Percentiles rank a stretch among this genome's conserved stretches.
Conservation (phyloP, 306 rosid genomes). For the Quercus alba region DNA sequence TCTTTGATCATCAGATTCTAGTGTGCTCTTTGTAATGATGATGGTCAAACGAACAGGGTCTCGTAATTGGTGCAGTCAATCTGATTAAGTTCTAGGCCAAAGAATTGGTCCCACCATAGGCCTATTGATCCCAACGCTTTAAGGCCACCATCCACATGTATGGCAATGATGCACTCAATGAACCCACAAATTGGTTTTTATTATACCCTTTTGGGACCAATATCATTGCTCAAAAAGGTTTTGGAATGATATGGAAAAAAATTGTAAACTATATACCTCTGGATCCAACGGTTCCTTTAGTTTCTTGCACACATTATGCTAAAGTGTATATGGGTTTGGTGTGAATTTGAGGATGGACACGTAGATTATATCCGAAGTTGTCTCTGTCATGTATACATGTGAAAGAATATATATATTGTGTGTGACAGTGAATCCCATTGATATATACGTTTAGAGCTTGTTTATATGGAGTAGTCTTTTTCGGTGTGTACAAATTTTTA, state of each 20-base stretch:
- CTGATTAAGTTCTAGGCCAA: slow-evolving; percentile 27
- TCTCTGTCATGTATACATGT: background rate
- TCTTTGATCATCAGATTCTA: slow-evolving; percentile 16
- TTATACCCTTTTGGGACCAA: slow-evolving; percentile 21
- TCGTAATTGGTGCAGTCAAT: slow-evolving; percentile 69
- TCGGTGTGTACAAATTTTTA: background rate
- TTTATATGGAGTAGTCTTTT: no score
- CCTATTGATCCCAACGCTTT: slow-evolving; percentile 19
- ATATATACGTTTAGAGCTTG: background rate
- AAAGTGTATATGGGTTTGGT: background rate
- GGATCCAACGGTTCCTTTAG: slow-evolving; percentile 13
- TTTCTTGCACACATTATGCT: background rate
- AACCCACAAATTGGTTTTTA: slow-evolving; percentile 4
- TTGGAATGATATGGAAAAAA: background rate
- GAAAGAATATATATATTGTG: background rate
- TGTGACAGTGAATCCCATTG: background rate
- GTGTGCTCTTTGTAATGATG: slow-evolving; percentile 46
- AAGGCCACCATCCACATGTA: slow-evolving; percentile 32
- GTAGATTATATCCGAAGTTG: background rate
- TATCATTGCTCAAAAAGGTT: background rate
- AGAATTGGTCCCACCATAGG: slow-evolving; percentile 30
- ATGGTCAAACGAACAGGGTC: slow-evolving; percentile 49
- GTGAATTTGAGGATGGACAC: background rate
- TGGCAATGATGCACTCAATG: slow-evolving; percentile 28
- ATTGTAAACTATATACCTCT: slow-evolving; percentile 4